A percentile compares a stretch with the other conserved stretches of the same genome.
These are phyloP conservation scores for Gracilariopsis chorda DNA, from an alignment of 23 red algal genomes.

Conservation along the genomic window DNA sequence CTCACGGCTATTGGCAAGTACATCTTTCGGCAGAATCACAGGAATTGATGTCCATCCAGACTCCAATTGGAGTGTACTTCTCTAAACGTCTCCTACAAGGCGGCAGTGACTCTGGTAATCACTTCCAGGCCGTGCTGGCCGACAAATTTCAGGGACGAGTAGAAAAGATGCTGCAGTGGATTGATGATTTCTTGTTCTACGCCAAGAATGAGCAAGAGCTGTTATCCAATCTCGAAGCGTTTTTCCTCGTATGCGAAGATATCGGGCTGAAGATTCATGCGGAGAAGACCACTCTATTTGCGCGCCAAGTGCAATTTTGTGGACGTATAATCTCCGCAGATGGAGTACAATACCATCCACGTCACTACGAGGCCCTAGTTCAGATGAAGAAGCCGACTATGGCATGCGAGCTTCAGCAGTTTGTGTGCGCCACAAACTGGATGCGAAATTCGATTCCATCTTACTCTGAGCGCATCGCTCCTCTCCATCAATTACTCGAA, in stretches of 20 bases:
- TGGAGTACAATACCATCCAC: not conserved
- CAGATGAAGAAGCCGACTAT: not conserved
- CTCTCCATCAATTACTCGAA: slow-evolving; percentile 7
- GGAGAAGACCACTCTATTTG: not conserved
- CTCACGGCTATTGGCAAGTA: slow-evolving; percentile 44
- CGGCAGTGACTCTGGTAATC: slow-evolving; percentile 36
- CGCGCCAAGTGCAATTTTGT: slow-evolving; percentile 8
- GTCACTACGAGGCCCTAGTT: not conserved
- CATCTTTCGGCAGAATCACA: not conserved
- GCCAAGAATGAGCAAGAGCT: not conserved
- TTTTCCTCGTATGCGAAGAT: not conserved
- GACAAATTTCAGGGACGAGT: not conserved
- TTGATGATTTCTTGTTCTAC: slow-evolving; percentile 35
- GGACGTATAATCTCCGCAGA: slow-evolving; percentile 15
- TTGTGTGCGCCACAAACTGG: slow-evolving; percentile 22
- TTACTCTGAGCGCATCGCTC: not conserved
- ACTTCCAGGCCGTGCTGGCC: not conserved
- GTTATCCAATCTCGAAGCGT: not conserved
- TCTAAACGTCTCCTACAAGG: slow-evolving; percentile 30
- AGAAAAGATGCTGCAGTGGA: not conserved
- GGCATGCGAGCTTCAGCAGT: slow-evolving; percentile 18
- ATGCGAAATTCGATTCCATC: slow-evolving; percentile 2
- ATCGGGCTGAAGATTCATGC: not conserved
- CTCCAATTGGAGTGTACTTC: not conserved
- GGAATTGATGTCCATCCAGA: slow-evolving; percentile 28